A percentile compares a stretch with the other conserved stretches of the same genome.
phyloP scores from a whole-genome alignment of 176 grass and related monocot species.

The Avena insularis region DNA sequence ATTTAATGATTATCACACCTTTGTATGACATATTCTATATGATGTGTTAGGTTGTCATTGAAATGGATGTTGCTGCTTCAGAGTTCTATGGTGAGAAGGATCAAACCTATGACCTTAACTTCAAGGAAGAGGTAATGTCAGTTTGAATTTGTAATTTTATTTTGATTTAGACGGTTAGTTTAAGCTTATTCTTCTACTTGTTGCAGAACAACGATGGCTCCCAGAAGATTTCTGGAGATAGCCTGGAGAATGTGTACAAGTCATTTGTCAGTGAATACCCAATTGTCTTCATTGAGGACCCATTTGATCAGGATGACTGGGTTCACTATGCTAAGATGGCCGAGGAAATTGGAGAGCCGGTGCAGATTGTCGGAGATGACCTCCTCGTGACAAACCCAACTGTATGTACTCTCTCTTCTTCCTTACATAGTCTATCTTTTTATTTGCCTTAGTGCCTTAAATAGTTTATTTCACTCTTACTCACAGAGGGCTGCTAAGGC shows the following conservation, averaged over 20 bases:
- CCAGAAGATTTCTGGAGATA: conserved; percentile 94
- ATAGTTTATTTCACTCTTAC: conserved; percentile 8
- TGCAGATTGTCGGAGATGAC: conserved; percentile 96
- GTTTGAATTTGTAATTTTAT: not conserved
- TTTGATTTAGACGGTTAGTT: not conserved
- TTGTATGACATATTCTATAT: not conserved
- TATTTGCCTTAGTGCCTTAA: not conserved
- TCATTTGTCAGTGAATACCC: conserved; percentile 87
- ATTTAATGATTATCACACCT: not conserved
- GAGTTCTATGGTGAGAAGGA: conserved; percentile 95
- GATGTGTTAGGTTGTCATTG: conserved; percentile 81
- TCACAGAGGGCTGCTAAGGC: conserved; percentile 87
- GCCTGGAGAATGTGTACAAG: conserved; percentile 97
- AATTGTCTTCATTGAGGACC: conserved; percentile 93
- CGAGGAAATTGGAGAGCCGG: conserved; percentile 75
- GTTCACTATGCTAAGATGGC: conserved; percentile 86
- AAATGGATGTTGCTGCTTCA: conserved; percentile 99
- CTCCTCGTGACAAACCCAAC: conserved; percentile 97
- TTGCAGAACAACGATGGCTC: conserved; percentile 93
- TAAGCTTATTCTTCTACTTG: not conserved
- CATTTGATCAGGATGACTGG: conserved; percentile 99
- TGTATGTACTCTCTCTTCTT: conserved; percentile 41
- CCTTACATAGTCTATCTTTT: not conserved
- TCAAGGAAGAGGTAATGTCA: conserved; percentile 82
- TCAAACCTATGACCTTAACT: conserved; percentile 92